phyloP scores from a whole-genome alignment of 306 rosid genomes.

The Quercus cerris region DNA sequence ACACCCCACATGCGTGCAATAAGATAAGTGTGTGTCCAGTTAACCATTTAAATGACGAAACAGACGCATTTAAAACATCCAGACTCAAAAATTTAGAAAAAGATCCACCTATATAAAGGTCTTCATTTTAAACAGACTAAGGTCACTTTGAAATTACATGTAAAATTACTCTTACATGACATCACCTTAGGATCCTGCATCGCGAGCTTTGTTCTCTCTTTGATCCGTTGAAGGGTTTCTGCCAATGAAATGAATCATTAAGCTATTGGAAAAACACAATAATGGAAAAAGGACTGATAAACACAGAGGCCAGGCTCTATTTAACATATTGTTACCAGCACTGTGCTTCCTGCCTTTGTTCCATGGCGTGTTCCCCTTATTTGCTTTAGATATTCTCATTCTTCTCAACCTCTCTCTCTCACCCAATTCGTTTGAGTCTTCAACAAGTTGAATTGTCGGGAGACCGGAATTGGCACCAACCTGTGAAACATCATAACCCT shows the following conservation, averaged over 20 bases:
- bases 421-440: conserved; percentile 31
- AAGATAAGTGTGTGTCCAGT: not conserved
- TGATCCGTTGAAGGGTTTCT: conserved; percentile 83
- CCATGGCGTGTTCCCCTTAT: conserved; percentile 89
- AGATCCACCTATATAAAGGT: not conserved
- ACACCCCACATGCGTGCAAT: not conserved
- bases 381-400: conserved; percentile 81
- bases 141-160: conserved; percentile 31
- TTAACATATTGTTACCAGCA: conserved; percentile 48
- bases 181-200: conserved; percentile 99
- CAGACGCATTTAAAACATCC: not conserved
- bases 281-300: not conserved
- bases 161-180: conserved; percentile 86
- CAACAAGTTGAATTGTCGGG: conserved; percentile 18
- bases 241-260: conserved; percentile 24
- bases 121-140: not conserved
- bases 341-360: conserved; percentile 91
- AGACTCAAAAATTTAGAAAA: not conserved
- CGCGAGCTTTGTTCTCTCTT: conserved; percentile 87
- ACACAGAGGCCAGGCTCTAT: not conserved
- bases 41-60: not conserved
- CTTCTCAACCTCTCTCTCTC: conserved; percentile 78
- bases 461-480: conserved; percentile 20
- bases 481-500: conserved; percentile 23
- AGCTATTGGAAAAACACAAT: conserved; percentile 12